Percentiles rank a stretch among this genome's conserved stretches.
phyloP scores from a whole-genome alignment of 306 rosid species.

The Rosa lucieae region DNA sequence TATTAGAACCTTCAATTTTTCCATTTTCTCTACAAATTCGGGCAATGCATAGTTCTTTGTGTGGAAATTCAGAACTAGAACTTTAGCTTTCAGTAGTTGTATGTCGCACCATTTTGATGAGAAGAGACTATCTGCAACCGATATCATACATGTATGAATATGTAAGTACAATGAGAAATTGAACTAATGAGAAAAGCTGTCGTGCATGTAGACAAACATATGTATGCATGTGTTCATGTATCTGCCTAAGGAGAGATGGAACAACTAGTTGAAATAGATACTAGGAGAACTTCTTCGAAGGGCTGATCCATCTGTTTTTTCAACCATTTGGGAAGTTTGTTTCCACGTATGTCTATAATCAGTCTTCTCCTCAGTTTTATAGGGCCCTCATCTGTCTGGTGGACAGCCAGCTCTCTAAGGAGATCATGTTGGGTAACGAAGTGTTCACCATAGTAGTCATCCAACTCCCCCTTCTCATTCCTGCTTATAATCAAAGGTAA shows the following conservation, averaged over 20 bases:
- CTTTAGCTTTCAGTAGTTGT: background rate
- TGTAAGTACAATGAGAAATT: background rate
- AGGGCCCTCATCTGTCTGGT: slow-evolving; percentile 26
- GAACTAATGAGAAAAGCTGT: no score
- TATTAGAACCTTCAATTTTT: no score
- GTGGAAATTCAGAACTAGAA: no score
- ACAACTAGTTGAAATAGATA: slow-evolving; percentile 66
- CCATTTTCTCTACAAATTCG: no score
- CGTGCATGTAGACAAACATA: no score
- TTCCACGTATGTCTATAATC: slow-evolving; percentile 35
- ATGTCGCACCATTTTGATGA: background rate
- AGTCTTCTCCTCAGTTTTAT: slow-evolving; percentile 38
- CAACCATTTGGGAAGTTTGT: slow-evolving; percentile 56
- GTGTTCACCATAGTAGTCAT: slow-evolving; percentile 41
- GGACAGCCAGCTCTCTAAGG: slow-evolving; percentile 57
- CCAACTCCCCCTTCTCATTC: slow-evolving; percentile 22
- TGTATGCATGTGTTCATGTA: background rate
- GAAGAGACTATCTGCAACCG: background rate
- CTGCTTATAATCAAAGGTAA: slow-evolving; percentile 26
- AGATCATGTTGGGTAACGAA: slow-evolving; percentile 44
- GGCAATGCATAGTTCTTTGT: no score
- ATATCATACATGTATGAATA: no score
- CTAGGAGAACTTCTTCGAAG: slow-evolving; percentile 26
- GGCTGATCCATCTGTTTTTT: slow-evolving; percentile 24
- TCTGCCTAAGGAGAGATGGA: slow-evolving; percentile 4